These are phyloP conservation scores for Asterella californica DNA, from an alignment of 225 moss, liverwort and hornwort genomes.

Conservation along the genomic window DNA sequence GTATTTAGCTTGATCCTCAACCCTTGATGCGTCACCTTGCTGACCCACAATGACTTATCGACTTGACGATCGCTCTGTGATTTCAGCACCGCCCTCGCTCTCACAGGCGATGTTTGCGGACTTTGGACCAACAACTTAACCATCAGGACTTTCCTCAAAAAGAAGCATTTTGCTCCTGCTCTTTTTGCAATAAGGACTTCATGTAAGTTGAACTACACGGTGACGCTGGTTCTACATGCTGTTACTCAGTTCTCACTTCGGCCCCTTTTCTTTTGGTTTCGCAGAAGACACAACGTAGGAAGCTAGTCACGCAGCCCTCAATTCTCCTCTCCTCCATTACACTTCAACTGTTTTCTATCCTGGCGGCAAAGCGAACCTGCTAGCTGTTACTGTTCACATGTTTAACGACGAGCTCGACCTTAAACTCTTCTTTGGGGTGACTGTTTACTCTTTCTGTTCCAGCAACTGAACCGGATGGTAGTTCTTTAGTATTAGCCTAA, in stretches of 20 bases:
- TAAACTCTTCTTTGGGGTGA: not conserved
- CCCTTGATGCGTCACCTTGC: not conserved
- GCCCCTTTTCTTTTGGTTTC: not conserved
- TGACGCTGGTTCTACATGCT: not conserved
- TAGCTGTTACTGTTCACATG: not conserved
- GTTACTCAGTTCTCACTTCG: not conserved
- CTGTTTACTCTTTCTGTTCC: not conserved
- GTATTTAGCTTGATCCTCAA: not conserved
- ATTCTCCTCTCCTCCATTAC: not conserved
- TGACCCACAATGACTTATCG: not conserved
- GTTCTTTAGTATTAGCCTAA: too few relatives aligned
- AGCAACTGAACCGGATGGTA: too few relatives aligned
- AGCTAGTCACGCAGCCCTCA: not conserved
- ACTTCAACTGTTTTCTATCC: not conserved
- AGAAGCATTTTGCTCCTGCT: slow-evolving; percentile 5
- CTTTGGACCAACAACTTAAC: slow-evolving; percentile 17
- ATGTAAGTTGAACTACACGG: slow-evolving; percentile 6
- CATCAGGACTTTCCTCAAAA: not conserved
- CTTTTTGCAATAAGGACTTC: not conserved
- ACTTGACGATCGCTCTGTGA: slow-evolving; percentile 13
- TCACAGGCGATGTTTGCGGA: slow-evolving; percentile 6
- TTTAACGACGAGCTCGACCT: not conserved
- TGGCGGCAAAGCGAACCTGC: not conserved
- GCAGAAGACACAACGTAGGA: not conserved
- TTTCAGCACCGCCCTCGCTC: not conserved